Conservation (phyloP, 1,284 basidiomycete genomes). For the Phylloporus sp. region DNA sequence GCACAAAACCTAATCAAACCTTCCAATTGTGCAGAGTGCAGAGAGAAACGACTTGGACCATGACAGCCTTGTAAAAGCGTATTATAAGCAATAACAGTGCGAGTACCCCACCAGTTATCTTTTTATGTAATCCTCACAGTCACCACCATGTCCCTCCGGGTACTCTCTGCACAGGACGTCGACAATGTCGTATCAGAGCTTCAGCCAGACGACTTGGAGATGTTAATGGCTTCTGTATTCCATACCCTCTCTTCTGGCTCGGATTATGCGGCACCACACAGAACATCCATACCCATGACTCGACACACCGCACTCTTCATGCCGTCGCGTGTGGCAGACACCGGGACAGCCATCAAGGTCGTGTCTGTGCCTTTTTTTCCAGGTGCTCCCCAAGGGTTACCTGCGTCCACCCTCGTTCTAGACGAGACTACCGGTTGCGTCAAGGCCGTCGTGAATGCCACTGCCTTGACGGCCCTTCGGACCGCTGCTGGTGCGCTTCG, state of each 20-base stretch:
- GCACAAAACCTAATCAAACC: not conserved
- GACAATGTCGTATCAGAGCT: constrained; percentile 52
- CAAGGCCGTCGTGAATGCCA: constrained; percentile 79
- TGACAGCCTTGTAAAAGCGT: not conserved
- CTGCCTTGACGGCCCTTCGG: constrained; percentile 77
- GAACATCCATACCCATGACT: constrained; percentile 54
- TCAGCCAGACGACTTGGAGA: constrained; percentile 52
- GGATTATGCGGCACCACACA: constrained; percentile 54
- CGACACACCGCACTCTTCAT: constrained; percentile 72
- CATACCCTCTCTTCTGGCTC: constrained; percentile 41
- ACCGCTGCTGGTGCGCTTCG: constrained; percentile 75
- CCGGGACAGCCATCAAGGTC: constrained; percentile 72
- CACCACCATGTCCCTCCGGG: constrained; percentile 50
- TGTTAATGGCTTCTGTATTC: constrained; percentile 66
- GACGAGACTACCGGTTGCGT: constrained; percentile 74
- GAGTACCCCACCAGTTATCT: constrained; percentile 32
- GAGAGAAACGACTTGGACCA: not conserved
- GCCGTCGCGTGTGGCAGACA: constrained; percentile 64
- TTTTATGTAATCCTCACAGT: constrained; percentile 21
- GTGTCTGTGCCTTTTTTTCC: constrained; percentile 67
- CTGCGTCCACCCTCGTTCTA: constrained; percentile 79
- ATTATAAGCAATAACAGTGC: not conserved
- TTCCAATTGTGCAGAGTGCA: too few relatives aligned
- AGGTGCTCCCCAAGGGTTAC: constrained; percentile 63
- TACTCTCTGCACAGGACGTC: constrained; percentile 63